Evolutionary conservation across 202 grass and related monocot genomes (phyloP), one percentile per base, ranked within the genome.

Genomic region (Setaria viridis): DNA sequence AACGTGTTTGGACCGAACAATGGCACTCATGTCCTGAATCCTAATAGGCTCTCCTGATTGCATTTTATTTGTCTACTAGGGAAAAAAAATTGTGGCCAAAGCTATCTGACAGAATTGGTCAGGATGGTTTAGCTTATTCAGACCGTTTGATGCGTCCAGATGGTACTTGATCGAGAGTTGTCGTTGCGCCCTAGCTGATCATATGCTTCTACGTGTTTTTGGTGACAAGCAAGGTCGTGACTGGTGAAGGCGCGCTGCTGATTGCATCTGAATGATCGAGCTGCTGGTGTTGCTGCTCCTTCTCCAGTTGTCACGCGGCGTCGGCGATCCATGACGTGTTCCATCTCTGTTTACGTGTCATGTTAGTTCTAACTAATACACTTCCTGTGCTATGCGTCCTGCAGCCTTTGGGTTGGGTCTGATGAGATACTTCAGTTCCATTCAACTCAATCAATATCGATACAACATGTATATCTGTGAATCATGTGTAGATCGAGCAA

Each of bases 231-330:
- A 68, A 30, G 43, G 62, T 80, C 32, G 62, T 15, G 49, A 37
- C 77, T 53, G 77, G 77, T 80, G 77, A 67, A 80, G 77, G 77
- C 60, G 6, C 2, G 6, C 30, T 15, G 10, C 35, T 21, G 43
- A 49, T 34, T 20, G 45, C 54, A 75, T 56, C 72, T 62, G 58
- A 62, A 70, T 32, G 12, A 64, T 65, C 60, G 1, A n/a, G 9
- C 21, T 30, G 1, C 9, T 71, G 25, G 25, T 25, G 25, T 25
- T 25, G 25, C 25, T 25, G 25, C 25, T 29, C 11, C 2, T 68
- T 0, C 35, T 77, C 43, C 77, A 79, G 59, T 66, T 79, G 42
- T 79, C 75, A 43, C n/a, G 12, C 56, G 39, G 72, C 10, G 72
- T 57, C 67, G 9, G 72, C 57, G 51, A 57, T 76, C 33, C 19